Evolutionary conservation across 345 rosid genomes (phyloP).

Genomic region (Luvunga scandens): DNA sequence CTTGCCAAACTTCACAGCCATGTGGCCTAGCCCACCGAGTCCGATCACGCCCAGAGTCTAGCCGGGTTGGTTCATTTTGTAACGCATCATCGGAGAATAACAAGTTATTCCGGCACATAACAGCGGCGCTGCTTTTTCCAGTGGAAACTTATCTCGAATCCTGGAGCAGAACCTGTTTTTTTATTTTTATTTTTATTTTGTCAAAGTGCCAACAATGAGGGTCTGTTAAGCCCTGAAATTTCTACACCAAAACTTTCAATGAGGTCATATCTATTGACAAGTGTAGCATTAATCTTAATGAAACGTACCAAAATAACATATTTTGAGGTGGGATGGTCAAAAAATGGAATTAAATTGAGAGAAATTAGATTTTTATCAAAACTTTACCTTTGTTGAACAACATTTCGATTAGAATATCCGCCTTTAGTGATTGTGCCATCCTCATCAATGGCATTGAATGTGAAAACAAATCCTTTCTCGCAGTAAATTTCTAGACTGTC

Average conservation of each 20-base stretch:
- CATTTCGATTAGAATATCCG: constrained; percentile 38
- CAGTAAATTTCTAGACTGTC: constrained; percentile 28
- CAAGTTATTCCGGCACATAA: constrained; percentile 46
- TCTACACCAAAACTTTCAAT: too few relatives aligned
- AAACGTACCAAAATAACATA: too few relatives aligned
- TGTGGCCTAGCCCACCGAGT: constrained; percentile 50
- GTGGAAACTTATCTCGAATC: too few relatives aligned
- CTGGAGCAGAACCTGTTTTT: constrained; percentile 39
- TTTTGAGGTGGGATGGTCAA: too few relatives aligned
- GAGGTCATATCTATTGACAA: too few relatives aligned
- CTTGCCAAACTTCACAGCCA: constrained; percentile 48
- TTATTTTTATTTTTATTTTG: too few relatives aligned
- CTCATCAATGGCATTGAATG: constrained; percentile 31
- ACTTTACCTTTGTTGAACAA: constrained; percentile 31
- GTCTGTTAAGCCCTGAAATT: too few relatives aligned
- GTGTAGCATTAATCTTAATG: too few relatives aligned
- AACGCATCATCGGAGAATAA: constrained; percentile 39
- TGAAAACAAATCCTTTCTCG: constrained; percentile 22
- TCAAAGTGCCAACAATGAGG: too few relatives aligned
- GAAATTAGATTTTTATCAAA: not conserved
- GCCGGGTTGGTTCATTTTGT: constrained; percentile 44
- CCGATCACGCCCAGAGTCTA: constrained; percentile 43
- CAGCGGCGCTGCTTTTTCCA: constrained; percentile 43
- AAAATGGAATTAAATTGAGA: too few relatives aligned
- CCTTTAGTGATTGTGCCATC: constrained; percentile 45